Base-by-base conservation (phyloP, 2,329 filamentous ascomycete genomes). In the Dactylellina leptospora region DNA sequence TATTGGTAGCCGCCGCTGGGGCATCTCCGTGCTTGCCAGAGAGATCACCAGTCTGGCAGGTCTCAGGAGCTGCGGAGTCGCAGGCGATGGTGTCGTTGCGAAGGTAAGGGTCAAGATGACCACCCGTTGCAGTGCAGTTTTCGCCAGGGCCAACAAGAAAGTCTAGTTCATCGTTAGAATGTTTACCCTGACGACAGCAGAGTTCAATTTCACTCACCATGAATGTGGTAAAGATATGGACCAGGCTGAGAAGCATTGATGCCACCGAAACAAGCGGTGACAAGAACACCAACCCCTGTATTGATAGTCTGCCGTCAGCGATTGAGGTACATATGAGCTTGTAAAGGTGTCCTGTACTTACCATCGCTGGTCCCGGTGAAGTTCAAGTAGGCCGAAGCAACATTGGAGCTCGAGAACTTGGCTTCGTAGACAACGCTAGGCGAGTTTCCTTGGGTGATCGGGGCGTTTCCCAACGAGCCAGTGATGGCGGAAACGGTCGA, bases 1-100 rank as follows among this genome's bases (percentile, higher is more conserved):
- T 38, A 25, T 60, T 33, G 18, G 20, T 3, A 4, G 51, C 51
- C n/a, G 48, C 55, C 20, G 22, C 18, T 4, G 68, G 63, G 36
- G 76, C 68, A 71, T 83, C 83, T 73, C 89, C 89, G 76, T 89
- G 82, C 81, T 93, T 93, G 78, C 90, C 90, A 76, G 86, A 85
- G 62, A 92, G 82, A 78, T 93, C 90, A 74, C 91, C 90, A 9
- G 90, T 86, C 80, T 93, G 86, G 81, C 90, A 95, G 8, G 85
- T 87, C 73, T 85, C 80, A 5, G 88, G 88, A 4, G 81, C 77
- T 8, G 78, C 75, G 9, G 80, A 36, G 77, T 91, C 82, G 80
- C 90, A 93, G 3, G 84, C 76, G 3, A 87, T 82, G 1, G 79
- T 80, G 77, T 91, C 86, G 74, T 86, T 86, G 54, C 88, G 87